Evolutionary conservation across 2,329 filamentous ascomycete genomes (phyloP), one percentile per base, ranked within the genome.

Genomic region (Trichoderma sp.): DNA sequence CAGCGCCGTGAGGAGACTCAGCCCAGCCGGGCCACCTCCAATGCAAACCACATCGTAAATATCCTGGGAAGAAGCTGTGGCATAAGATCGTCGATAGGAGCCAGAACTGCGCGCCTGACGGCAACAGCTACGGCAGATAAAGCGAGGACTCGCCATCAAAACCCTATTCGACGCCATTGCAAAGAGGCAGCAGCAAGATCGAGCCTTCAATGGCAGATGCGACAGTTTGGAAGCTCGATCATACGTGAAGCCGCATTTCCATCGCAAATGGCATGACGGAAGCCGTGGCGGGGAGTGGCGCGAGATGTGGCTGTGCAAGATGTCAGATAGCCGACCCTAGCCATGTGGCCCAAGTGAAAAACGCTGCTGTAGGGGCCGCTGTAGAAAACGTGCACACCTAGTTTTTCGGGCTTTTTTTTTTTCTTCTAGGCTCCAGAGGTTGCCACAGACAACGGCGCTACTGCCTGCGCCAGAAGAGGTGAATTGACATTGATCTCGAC

Each of bases 1-100:
- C 52, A 95, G 84, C 72, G 92, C 90, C 69, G 91, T 87, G 67
- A 94, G 81, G 35, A 96, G 86, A 74, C 93, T 96, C 68, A 99
- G 84, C 66, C 94, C 94, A 53, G 93, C 93, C 27, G 94, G 93
- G 5, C 94, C 93, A 70, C 93, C 94, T 70, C 93, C 93, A 64
- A 97, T 91, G 74, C 93, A 95, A 70, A 97, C 92, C 35, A 97
- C 91, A 86, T 97, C 93, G 82, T 95, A 97, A 74, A 97, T 89
- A 71, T 96, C 92, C 12, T 89, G 87, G 12, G 64, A 67, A 22
- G 64, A 52, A 12, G 79, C 73, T 52, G 78, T 82, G 27, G 83
- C 77, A 68, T 83, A 86, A 45, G 78, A 72, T 68, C 83, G 76
- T 68, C 76, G 77, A 35, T 57, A 65, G 17, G 61, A 57, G 29